Evolutionary conservation across 495 filamentous ascomycete species (phyloP).

Genomic region (Podospora fimiseda): DNA sequence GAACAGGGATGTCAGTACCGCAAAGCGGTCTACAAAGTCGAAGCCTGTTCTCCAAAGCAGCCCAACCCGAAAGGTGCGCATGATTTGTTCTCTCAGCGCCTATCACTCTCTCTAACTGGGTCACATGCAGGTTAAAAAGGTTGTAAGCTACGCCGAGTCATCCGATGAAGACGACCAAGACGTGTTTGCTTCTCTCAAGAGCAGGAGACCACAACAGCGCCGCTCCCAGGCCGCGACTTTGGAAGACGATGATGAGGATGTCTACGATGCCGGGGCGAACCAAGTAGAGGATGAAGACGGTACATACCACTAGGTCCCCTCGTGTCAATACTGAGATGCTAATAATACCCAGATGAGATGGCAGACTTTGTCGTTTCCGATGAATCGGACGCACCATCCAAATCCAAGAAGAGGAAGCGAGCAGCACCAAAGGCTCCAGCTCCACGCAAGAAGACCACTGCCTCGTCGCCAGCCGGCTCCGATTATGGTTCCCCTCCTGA

Average conservation of each 20-base stretch:
- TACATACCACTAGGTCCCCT: not conserved
- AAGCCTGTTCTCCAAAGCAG: slow-evolving; percentile 44
- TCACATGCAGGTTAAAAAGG: slow-evolving; percentile 48
- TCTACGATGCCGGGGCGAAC: slow-evolving; percentile 55
- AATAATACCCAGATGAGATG: slow-evolving; percentile 50
- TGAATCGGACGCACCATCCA: slow-evolving; percentile 61
- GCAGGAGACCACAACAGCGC: slow-evolving; percentile 25
- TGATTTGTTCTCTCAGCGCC: too few relatives aligned
- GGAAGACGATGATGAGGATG: slow-evolving; percentile 53
- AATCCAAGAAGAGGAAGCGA: slow-evolving; percentile 66
- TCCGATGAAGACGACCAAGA: slow-evolving; percentile 58
- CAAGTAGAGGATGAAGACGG: slow-evolving; percentile 57
- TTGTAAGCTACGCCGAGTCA: slow-evolving; percentile 61
- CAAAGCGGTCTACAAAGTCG: slow-evolving; percentile 40
- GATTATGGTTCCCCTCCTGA: slow-evolving; percentile 1
- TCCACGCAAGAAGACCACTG: slow-evolving; percentile 52
- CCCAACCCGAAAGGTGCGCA: slow-evolving; percentile 56
- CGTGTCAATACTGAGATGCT: slow-evolving; percentile 8
- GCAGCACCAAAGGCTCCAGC: slow-evolving; percentile 43
- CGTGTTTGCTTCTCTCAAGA: slow-evolving; percentile 41
- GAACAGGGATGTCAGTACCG: slow-evolving; percentile 34
- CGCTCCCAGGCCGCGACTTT: slow-evolving; percentile 30
- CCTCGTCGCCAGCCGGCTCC: slow-evolving; percentile 34
- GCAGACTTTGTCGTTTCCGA: slow-evolving; percentile 86
- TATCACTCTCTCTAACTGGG: too few relatives aligned